Evolutionary conservation across 1,284 basidiomycete species (phyloP).

Genomic region (Ganoderma resinaceum): DNA sequence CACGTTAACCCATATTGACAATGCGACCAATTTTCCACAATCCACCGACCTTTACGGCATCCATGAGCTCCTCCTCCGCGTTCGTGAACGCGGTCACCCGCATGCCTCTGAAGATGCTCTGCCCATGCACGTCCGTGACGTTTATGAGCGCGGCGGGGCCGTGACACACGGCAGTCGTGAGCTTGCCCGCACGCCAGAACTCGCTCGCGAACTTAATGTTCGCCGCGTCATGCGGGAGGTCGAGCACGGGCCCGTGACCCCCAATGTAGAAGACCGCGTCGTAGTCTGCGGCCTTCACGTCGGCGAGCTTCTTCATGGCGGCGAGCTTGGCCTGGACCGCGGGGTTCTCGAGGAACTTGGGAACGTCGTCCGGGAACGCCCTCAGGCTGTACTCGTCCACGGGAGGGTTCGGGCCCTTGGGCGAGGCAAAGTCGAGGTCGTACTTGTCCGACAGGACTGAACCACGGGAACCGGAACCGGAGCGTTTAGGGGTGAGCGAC

Average conservation of each 20-base stretch:
- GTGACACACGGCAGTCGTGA: slow-evolving; percentile 75
- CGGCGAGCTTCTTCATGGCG: slow-evolving; percentile 65
- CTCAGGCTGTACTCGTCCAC: slow-evolving; percentile 67
- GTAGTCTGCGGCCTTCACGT: slow-evolving; percentile 68
- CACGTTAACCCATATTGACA: no score
- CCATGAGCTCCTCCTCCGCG: slow-evolving; percentile 61
- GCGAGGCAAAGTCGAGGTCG: slow-evolving; percentile 75
- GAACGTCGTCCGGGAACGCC: slow-evolving; percentile 61
- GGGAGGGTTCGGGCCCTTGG: slow-evolving; percentile 78
- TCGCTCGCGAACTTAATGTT: slow-evolving; percentile 63
- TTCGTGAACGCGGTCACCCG: slow-evolving; percentile 76
- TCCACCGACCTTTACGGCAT: background rate
- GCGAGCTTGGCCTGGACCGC: slow-evolving; percentile 65
- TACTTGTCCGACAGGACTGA: slow-evolving; percentile 58
- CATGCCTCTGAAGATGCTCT: slow-evolving; percentile 70
- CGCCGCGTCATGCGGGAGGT: slow-evolving; percentile 64
- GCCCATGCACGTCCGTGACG: slow-evolving; percentile 58
- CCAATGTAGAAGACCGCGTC: slow-evolving; percentile 83
- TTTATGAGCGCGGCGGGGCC: slow-evolving; percentile 69
- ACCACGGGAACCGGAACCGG: background rate
- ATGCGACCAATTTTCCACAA: background rate
- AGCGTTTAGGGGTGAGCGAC: background rate
- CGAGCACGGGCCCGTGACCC: slow-evolving; percentile 76
- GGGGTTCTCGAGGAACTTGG: slow-evolving; percentile 67
- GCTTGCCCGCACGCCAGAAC: slow-evolving; percentile 69